These are phyloP conservation scores for Anisodus tanguticus DNA, from an alignment of 257 asterid species.

Conservation along the genomic window DNA sequence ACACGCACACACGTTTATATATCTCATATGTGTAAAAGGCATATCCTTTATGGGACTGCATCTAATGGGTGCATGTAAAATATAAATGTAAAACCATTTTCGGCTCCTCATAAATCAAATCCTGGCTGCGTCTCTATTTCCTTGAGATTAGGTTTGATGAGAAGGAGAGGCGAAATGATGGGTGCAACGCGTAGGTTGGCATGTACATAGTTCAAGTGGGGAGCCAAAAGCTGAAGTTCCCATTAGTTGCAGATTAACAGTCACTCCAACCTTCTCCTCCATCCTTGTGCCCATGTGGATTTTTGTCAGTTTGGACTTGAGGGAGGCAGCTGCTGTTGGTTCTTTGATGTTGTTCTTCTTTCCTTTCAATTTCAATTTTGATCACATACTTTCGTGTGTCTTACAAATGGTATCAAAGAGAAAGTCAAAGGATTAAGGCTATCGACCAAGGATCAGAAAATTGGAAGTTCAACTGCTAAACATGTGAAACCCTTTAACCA, in stretches of 20 bases:
- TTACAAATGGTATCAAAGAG: neutral
- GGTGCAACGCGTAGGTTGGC: neutral
- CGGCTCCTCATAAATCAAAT: neutral
- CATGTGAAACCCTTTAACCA: constrained; percentile 14
- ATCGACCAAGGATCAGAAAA: neutral
- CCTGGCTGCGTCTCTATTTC: neutral
- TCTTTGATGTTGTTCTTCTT: neutral
- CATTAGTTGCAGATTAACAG: neutral
- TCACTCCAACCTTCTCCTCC: constrained; percentile 5
- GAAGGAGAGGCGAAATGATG: neutral
- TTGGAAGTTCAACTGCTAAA: constrained; percentile 10
- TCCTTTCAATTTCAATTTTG: neutral
- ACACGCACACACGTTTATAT: neutral
- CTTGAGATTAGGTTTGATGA: neutral
- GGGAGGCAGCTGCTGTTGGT: neutral
- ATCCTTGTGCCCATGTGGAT: neutral
- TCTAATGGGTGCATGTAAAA: neutral
- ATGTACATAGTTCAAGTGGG: neutral
- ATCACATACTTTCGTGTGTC: neutral
- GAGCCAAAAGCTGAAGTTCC: constrained; percentile 8
- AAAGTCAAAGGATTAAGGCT: neutral
- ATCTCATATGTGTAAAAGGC: neutral
- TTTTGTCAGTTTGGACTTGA: neutral
- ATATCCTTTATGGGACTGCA: neutral
- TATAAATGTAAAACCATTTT: neutral